Evolutionary conservation across 2,329 filamentous ascomycete genomes (phyloP).

Genomic region (Shiraia sp.): DNA sequence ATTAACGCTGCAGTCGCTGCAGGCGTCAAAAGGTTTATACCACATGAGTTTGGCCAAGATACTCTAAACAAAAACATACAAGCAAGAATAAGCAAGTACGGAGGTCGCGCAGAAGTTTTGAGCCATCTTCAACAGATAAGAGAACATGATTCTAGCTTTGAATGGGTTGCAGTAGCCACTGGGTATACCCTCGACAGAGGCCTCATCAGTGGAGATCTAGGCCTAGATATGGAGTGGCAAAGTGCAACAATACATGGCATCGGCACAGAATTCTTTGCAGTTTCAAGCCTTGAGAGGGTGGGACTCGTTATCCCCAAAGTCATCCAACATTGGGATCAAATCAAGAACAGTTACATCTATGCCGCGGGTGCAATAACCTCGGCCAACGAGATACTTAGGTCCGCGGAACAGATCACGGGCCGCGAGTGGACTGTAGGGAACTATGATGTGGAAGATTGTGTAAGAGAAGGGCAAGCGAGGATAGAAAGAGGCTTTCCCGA

Average conservation of each 20-base stretch:
- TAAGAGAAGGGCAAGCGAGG: slow-evolving; percentile 40
- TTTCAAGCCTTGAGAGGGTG: slow-evolving; percentile 38
- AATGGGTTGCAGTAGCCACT: slow-evolving; percentile 42
- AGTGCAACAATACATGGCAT: slow-evolving; percentile 44
- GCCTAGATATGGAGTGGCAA: slow-evolving; percentile 46
- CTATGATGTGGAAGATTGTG: slow-evolving; percentile 39
- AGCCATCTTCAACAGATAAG: slow-evolving; percentile 29
- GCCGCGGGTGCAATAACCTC: slow-evolving; percentile 36
- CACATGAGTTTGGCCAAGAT: slow-evolving; percentile 48
- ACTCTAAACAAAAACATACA: slow-evolving; percentile 37
- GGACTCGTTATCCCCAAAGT: slow-evolving; percentile 32
- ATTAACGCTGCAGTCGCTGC: slow-evolving; percentile 47
- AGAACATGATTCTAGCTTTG: slow-evolving; percentile 16
- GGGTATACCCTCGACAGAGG: slow-evolving; percentile 39
- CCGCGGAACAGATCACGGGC: slow-evolving; percentile 30
- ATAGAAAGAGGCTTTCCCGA: slow-evolving; percentile 44
- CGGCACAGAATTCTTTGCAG: slow-evolving; percentile 42
- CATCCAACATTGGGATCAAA: slow-evolving; percentile 35
- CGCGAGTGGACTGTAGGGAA: slow-evolving; percentile 37
- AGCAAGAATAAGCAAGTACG: slow-evolving; percentile 32
- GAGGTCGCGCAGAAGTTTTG: slow-evolving; percentile 34
- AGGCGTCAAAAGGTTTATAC: slow-evolving; percentile 47
- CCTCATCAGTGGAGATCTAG: slow-evolving; percentile 40
- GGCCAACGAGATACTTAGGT: slow-evolving; percentile 36
- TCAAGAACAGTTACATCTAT: slow-evolving; percentile 44